These are phyloP conservation scores for Simplicillium sp. DNA, from an alignment of 2,329 filamentous ascomycete genomes.

Conservation along the genomic window DNA sequence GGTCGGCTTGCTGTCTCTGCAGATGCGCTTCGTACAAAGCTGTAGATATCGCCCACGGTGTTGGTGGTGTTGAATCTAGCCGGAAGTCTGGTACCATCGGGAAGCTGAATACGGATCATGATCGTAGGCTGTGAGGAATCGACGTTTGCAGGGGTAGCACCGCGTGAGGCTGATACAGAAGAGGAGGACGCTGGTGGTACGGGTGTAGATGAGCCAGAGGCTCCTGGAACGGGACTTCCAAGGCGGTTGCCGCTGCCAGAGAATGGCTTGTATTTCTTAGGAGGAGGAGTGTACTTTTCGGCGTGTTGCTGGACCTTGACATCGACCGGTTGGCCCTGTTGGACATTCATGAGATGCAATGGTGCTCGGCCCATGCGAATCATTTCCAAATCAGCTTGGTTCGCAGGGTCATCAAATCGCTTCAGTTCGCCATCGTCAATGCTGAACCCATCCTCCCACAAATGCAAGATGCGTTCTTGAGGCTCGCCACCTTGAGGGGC, in stretches of 20 bases:
- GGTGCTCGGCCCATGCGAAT: constrained; percentile 71
- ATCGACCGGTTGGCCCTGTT: constrained; percentile 65
- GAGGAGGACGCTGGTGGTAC: constrained; percentile 23
- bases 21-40: constrained; percentile 59
- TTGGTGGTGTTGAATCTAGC: constrained; percentile 74
- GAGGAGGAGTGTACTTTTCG: constrained; percentile 58
- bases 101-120: constrained; percentile 67
- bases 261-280: constrained; percentile 70
- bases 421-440: constrained; percentile 72
- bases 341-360: constrained; percentile 67
- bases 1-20: constrained; percentile 44
- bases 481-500: constrained; percentile 27
- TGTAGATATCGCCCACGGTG: constrained; percentile 69
- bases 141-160: constrained; percentile 27
- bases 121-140: constrained; percentile 60
- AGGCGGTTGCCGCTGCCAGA: constrained; percentile 62
- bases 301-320: constrained; percentile 72
- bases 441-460: constrained; percentile 80
- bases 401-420: constrained; percentile 70
- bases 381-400: constrained; percentile 62
- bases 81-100: constrained; percentile 66
- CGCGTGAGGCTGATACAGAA: constrained; percentile 18
- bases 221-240: constrained; percentile 67
- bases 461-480: constrained; percentile 61
- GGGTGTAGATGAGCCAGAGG: constrained; percentile 13